Conservation (phyloP, 495 filamentous ascomycete species). For the Penicillium canariense region DNA sequence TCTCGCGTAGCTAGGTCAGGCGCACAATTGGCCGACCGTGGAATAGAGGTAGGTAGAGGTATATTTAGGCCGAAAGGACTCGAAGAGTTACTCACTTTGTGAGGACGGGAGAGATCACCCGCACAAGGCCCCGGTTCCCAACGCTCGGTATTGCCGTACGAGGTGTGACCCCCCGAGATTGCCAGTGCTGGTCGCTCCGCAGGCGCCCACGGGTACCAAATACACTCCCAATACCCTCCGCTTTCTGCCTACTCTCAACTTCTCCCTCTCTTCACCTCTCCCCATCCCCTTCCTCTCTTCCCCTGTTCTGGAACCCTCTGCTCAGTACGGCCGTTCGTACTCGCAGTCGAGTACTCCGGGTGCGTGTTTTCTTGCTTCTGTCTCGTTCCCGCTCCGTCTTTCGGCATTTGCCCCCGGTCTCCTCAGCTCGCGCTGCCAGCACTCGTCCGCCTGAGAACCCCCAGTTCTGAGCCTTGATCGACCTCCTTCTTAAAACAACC, state of each 20-base stretch:
- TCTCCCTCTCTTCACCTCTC: constrained; percentile 16
- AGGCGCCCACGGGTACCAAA: constrained; percentile 16
- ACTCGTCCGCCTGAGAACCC: constrained; percentile 4
- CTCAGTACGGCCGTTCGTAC: constrained; percentile 20
- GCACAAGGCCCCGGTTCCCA: no score
- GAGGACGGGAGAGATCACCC: no score
- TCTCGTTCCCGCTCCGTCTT: constrained; percentile 9
- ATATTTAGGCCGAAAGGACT: neutral
- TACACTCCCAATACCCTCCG: constrained; percentile 28
- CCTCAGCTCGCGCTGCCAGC: constrained; percentile 4
- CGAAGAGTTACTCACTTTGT: no score
- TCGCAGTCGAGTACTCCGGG: constrained; percentile 30
- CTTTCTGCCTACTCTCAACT: constrained; percentile 22
- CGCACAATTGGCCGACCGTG: no score
- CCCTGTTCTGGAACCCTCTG: constrained; percentile 12
- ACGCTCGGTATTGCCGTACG: constrained; percentile 10
- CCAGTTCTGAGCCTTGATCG: neutral
- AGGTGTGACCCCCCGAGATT: constrained; percentile 12
- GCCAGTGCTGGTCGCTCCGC: constrained; percentile 6
- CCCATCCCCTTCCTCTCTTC: constrained; percentile 13
- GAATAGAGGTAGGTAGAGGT: neutral
- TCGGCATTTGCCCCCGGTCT: constrained; percentile 7
- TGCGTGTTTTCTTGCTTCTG: constrained; percentile 16
- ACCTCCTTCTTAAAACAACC: constrained; percentile 11
- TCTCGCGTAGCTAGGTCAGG: no score